phyloP scores from a whole-genome alignment of 176 grass and related monocot genomes.

The Carex parvula region DNA sequence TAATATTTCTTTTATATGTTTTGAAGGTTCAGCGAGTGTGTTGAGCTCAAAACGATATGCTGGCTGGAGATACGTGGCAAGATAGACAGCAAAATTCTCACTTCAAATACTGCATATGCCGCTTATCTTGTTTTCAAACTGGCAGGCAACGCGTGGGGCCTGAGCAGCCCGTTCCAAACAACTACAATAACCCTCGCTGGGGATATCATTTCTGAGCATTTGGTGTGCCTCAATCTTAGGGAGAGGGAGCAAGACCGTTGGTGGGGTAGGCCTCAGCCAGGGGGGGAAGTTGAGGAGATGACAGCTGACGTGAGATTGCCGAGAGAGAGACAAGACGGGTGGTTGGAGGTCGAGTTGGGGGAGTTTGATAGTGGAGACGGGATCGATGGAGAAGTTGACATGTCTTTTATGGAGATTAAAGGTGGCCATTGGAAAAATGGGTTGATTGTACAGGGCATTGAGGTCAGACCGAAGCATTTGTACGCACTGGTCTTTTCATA shows the following conservation, averaged over 20 bases:
- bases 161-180: conserved; percentile 4
- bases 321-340: not conserved
- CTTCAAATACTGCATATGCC: conserved; percentile 26
- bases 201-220: not conserved
- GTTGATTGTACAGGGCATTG: conserved; percentile 64
- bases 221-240: not conserved
- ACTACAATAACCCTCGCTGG: not conserved
- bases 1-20: not conserved
- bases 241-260: not conserved
- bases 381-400: conserved; percentile 33
- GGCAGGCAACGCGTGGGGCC: not conserved
- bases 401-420: conserved; percentile 40
- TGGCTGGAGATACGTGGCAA: conserved; percentile 56
- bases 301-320: not conserved
- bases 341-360: not conserved
- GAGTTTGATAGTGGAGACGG: conserved; percentile 8
- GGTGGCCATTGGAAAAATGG: conserved; percentile 49
- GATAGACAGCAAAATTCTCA: conserved; percentile 45
- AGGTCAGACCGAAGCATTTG: conserved; percentile 48
- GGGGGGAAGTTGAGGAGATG: not conserved
- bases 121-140: conserved; percentile 52
- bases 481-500: not conserved
- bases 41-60: conserved; percentile 40
- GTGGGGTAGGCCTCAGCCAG: not conserved
- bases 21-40: conserved; percentile 39